Conservation (phyloP, 192 early-diverging fungal species). For the Paraglomus brasilianum region DNA sequence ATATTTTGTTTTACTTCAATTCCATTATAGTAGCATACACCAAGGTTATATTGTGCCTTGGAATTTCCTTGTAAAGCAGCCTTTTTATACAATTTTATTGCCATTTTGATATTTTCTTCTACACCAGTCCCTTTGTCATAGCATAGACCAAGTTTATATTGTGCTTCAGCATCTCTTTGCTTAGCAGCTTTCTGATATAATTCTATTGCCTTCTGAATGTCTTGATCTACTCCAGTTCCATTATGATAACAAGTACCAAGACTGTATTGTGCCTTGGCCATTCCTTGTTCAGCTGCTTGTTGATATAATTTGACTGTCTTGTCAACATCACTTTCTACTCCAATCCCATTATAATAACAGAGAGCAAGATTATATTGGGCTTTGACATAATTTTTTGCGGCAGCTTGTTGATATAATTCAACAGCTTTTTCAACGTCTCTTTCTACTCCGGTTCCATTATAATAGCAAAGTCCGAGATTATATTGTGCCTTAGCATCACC, state of each 20-base stretch:
- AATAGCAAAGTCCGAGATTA: constrained; percentile 46
- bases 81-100: constrained; percentile 62
- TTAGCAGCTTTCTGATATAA: constrained; percentile 58
- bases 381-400: constrained; percentile 54
- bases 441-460: constrained; percentile 46
- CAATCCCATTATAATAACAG: constrained; percentile 79
- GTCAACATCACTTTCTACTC: constrained; percentile 59
- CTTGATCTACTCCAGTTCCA: constrained; percentile 63
- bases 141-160: constrained; percentile 9
- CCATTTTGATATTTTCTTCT: constrained; percentile 43
- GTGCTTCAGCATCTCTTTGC: constrained; percentile 50
- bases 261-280: constrained; percentile 57
- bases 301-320: constrained; percentile 64
- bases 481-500: constrained; percentile 55
- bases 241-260: constrained; percentile 61
- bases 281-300: constrained; percentile 53
- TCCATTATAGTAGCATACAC: constrained; percentile 66
- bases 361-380: constrained; percentile 71
- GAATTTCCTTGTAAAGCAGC: constrained; percentile 73
- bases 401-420: constrained; percentile 57
- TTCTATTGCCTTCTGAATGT: constrained; percentile 62
- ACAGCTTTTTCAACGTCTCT: constrained; percentile 45
- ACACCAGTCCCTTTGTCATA: constrained; percentile 50
- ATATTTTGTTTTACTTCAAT: constrained; percentile 54
- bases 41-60: constrained; percentile 77